Evolutionary conservation across 805 yeast genomes (phyloP).

Genomic region (Nakazawaea molendinolei): DNA sequence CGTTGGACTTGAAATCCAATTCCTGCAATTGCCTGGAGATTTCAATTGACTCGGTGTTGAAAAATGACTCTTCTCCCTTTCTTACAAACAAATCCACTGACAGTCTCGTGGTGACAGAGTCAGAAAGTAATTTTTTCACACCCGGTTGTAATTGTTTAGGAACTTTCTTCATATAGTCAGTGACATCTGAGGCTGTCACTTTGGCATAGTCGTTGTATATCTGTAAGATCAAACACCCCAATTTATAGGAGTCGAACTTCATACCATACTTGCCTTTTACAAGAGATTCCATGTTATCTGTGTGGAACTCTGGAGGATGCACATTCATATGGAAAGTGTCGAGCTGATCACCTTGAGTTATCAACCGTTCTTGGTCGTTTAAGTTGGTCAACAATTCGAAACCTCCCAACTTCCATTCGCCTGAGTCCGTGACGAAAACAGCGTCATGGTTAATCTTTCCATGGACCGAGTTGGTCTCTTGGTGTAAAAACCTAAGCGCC

Average conservation of each 20-base stretch:
- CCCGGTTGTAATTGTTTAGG: constrained; percentile 13
- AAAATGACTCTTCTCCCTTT: constrained; percentile 25
- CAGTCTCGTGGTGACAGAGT: constrained; percentile 31
- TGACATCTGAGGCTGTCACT: constrained; percentile 6
- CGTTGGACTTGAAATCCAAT: constrained; percentile 43
- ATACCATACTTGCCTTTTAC: constrained; percentile 25
- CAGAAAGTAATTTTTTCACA: constrained; percentile 33
- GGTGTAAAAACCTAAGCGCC: constrained; percentile 52
- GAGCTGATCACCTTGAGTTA: constrained; percentile 19
- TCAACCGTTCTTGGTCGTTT: constrained; percentile 38
- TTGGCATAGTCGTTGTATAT: constrained; percentile 29
- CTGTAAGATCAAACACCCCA: constrained; percentile 49
- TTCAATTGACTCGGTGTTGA: constrained; percentile 41
- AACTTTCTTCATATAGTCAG: constrained; percentile 12
- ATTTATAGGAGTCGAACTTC: constrained; percentile 58
- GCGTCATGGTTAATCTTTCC: constrained; percentile 54
- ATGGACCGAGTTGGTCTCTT: constrained; percentile 52
- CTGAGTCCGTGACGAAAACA: constrained; percentile 57
- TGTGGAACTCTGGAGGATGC: constrained; percentile 39
- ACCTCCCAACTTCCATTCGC: constrained; percentile 84
- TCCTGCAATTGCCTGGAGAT: constrained; percentile 50
- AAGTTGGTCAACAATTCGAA: constrained; percentile 59
- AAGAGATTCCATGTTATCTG: constrained; percentile 6
- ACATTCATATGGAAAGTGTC: constrained; percentile 17
- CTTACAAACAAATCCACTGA: constrained; percentile 30